phyloP scores from a whole-genome alignment of 345 rosid genomes.

The Brassica incana region DNA sequence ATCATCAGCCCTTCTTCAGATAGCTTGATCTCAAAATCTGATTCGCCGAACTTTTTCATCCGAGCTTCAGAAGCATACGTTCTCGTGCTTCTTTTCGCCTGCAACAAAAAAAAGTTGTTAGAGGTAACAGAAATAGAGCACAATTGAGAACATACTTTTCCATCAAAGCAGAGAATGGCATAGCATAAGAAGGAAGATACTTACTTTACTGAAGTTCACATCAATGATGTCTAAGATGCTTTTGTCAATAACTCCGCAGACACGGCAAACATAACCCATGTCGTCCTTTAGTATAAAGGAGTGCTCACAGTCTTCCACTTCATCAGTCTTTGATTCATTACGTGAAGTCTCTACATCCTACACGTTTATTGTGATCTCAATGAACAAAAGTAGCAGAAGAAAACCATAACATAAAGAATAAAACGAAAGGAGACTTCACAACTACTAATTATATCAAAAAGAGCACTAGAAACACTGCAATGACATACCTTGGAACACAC shows the following conservation, averaged over 20 bases:
- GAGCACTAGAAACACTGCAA: background rate
- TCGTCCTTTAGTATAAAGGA: slow-evolving; percentile 82
- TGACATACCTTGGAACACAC: slow-evolving; percentile 65
- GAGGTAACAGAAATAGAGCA: no score
- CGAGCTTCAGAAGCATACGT: slow-evolving; percentile 55
- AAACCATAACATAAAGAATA: background rate
- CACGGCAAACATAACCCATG: slow-evolving; percentile 88
- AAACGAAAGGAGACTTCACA: slow-evolving; percentile 11
- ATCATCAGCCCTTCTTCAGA: slow-evolving; percentile 57
- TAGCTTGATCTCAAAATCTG: slow-evolving; percentile 49
- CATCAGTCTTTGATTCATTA: slow-evolving; percentile 48
- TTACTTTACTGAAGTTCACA: slow-evolving; percentile 73
- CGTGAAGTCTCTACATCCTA: slow-evolving; percentile 57
- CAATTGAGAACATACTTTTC: no score
- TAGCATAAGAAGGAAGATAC: background rate
- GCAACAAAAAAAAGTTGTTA: no score
- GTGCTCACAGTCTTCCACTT: slow-evolving; percentile 71
- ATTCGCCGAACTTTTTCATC: slow-evolving; percentile 48
- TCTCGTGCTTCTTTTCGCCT: slow-evolving; percentile 62
- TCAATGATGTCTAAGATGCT: slow-evolving; percentile 80
- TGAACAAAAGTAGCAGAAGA: slow-evolving; percentile 7
- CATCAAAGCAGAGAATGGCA: slow-evolving; percentile 5
- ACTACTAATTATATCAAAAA: slow-evolving; percentile 8
- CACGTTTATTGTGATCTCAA: slow-evolving; percentile 10
- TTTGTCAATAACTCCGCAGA: slow-evolving; percentile 74